Base-by-base conservation (phyloP, 2,329 filamentous ascomycete species). In the Apiospora saccharicola region DNA sequence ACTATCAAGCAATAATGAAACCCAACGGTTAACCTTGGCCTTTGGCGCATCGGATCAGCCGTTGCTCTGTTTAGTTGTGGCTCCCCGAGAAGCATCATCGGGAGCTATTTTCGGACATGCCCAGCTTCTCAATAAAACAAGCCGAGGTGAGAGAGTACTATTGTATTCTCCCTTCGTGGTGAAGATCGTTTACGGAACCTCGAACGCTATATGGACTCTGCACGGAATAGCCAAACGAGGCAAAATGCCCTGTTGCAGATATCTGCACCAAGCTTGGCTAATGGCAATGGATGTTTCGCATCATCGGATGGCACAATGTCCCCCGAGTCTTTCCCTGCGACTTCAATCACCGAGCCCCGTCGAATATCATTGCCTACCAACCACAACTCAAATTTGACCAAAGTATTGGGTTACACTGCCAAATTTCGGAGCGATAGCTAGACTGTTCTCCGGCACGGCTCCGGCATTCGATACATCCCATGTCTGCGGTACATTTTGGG, bases 1-100 rank as follows among this genome's bases (percentile, higher is more conserved):
- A 30, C 30, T 30, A 61, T 19, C 57, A 64, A n/a, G 57, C 30
- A 64, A 64, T 64, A 64, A 64, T 64, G 57, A 64, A 64, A 64
- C 57, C 57, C n/a, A 3, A 41, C 8, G 10, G 34, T n/a, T 3
- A 41, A 64, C 19, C 57, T 64, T 64, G 57, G 57, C 13, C 4
- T 64, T 12, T 24, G 19, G n/a, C 24, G 57, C 19, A 64, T 13
- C n/a, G 57, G 57, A 19, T 41, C 10, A n/a, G 30, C 46, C n/a
- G 19, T 49, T 49, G 46, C 10, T n/a, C 46, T 49, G 46, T 7
- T 8, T n/a, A 49, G 30, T 30, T 61, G 30, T 37, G 53, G 53
- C 30, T 12, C 53, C 30, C 22, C 30, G 7, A 34, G 30, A 14
- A 57, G 57, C 30, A 34, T 64, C 34, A 41, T 12, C 57, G 19